These are phyloP conservation scores for Ceratobasidium sp. DNA, from an alignment of 1,284 basidiomycete genomes.

Conservation along the genomic window DNA sequence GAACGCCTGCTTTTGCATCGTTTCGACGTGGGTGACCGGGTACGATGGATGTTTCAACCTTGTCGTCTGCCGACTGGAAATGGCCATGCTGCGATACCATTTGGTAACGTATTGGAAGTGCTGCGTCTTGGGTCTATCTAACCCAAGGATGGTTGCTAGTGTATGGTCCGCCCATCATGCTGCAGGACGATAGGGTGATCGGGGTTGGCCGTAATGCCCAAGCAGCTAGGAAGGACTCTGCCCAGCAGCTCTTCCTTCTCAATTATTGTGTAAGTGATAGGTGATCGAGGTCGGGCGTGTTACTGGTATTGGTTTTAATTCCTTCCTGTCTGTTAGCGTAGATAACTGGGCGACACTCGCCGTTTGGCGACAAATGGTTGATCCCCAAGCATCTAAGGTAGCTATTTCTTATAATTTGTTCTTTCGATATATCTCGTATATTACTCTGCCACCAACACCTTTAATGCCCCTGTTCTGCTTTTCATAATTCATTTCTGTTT, in stretches of 20 bases:
- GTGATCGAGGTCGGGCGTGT: not conserved
- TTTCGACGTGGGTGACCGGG: not conserved
- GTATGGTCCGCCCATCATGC: not conserved
- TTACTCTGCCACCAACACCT: too few species aligned
- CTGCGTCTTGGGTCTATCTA: not conserved
- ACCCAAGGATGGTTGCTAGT: not conserved
- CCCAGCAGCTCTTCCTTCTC: not conserved
- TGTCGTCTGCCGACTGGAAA: not conserved
- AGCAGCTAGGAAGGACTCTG: slow-evolving; percentile 23
- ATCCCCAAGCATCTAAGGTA: too few species aligned
- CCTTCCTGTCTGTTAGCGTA: not conserved
- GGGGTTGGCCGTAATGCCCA: slow-evolving; percentile 6
- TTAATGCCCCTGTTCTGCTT: too few species aligned
- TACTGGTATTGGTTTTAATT: not conserved
- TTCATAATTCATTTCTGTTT: too few species aligned
- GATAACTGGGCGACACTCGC: not conserved
- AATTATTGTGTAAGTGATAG: slow-evolving; percentile 30
- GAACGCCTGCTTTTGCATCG: not conserved
- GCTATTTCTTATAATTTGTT: too few species aligned
- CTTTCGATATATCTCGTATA: too few species aligned
- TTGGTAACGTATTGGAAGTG: not conserved
- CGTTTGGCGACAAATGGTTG: too few species aligned
- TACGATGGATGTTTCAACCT: slow-evolving; percentile 21
- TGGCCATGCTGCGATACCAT: not conserved
- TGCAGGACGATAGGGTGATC: not conserved